Percentiles rank a stretch among this genome's conserved stretches.
These are phyloP conservation scores for Termitomyces sp. DNA, from an alignment of 768 basidiomycete genomes.

Conservation along the genomic window DNA sequence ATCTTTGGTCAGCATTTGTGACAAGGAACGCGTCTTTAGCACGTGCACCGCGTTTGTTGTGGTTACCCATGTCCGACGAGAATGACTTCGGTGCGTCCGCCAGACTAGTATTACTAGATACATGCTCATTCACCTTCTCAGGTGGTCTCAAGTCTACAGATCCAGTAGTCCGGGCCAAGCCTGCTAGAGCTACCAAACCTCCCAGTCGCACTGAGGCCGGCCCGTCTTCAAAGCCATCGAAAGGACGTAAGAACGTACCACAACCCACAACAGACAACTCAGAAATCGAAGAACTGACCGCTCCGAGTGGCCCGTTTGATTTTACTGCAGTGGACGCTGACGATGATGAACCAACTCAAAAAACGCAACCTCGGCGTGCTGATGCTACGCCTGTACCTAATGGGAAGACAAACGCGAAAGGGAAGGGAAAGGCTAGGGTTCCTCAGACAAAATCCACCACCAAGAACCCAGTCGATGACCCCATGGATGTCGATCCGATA, in stretches of 20 bases:
- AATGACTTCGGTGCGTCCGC: constrained; percentile 13
- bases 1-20: no score
- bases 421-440: constrained; percentile 29
- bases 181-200: constrained; percentile 6
- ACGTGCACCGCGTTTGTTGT: constrained; percentile 17
- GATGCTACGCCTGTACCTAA: constrained; percentile 11
- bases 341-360: background rate
- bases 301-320: constrained; percentile 2
- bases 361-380: constrained; percentile 3
- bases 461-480: constrained; percentile 11
- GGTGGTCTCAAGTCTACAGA: constrained; percentile 13
- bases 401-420: constrained; percentile 22
- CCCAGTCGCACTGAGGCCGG: constrained; percentile 12
- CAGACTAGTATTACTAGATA: background rate
- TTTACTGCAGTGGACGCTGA: constrained; percentile 1
- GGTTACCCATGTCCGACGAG: constrained; percentile 14
- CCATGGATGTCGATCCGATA: constrained; percentile 16
- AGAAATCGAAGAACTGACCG: constrained; percentile 13
- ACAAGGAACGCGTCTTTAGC: constrained; percentile 9
- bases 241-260: constrained; percentile 8
- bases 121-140: constrained; percentile 3
- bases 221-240: constrained; percentile 14
- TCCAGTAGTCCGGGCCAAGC: constrained; percentile 3
- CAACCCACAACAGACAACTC: constrained; percentile 6
- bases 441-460: constrained; percentile 15